Conservation (phyloP, 1,139 yeast genomes). For the Magnusiomyces sp. region DNA sequence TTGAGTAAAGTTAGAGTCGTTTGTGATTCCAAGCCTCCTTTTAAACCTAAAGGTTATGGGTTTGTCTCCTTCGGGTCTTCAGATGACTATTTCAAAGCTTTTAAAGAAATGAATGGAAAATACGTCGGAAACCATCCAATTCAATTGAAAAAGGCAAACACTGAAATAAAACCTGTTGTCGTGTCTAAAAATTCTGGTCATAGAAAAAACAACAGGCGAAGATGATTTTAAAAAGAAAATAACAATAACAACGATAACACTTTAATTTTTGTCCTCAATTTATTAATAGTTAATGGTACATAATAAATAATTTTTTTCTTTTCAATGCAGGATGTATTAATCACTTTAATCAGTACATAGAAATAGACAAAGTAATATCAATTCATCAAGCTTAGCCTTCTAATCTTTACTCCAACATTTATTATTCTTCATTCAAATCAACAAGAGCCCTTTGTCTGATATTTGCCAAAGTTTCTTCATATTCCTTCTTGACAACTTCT, state of each 20-base stretch:
- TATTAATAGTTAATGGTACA: no score
- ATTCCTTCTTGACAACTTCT: constrained; percentile 30
- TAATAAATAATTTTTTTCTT: no score
- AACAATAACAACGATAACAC: no score
- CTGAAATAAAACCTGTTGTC: constrained; percentile 32
- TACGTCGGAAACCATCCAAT: constrained; percentile 71
- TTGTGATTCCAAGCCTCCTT: constrained; percentile 26
- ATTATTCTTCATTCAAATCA: constrained; percentile 10
- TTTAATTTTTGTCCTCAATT: no score
- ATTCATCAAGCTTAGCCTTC: no score
- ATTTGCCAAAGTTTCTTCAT: constrained; percentile 21
- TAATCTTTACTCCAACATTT: neutral
- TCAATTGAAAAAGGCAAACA: constrained; percentile 57
- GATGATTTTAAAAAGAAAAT: no score
- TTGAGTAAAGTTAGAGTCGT: constrained; percentile 47
- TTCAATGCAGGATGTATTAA: no score
- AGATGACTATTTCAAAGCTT: constrained; percentile 57
- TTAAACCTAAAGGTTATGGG: constrained; percentile 55
- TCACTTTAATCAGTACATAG: no score
- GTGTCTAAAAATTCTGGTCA: neutral
- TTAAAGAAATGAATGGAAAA: constrained; percentile 68
- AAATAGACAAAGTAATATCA: no score
- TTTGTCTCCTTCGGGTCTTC: constrained; percentile 58
- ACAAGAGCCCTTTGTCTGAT: constrained; percentile 15
- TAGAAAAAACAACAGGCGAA: no score